phyloP scores from a whole-genome alignment of 2,329 filamentous ascomycete genomes.

The Alternaria tenuissima region DNA sequence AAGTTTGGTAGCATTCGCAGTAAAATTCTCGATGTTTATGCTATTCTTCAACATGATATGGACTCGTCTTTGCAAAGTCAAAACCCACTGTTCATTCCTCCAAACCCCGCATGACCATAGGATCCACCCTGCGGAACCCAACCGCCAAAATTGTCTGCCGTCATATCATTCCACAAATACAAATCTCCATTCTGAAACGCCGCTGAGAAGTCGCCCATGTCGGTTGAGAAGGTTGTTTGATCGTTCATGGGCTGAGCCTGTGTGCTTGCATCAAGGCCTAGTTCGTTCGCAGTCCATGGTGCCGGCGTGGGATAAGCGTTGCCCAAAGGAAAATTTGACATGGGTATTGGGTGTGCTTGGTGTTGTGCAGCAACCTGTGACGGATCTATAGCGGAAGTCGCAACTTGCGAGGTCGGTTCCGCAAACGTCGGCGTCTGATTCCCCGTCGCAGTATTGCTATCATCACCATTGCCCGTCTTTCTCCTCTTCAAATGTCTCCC shows the following conservation, averaged over 20 bases:
- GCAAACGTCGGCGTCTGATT: constrained; percentile 18
- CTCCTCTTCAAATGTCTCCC: constrained; percentile 36
- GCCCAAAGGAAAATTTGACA: constrained; percentile 20
- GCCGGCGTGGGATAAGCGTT: constrained; percentile 18
- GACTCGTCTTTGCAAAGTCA: neutral
- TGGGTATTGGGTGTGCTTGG: neutral
- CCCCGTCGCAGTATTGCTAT: neutral
- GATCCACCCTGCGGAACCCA: constrained; percentile 42
- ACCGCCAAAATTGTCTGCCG: constrained; percentile 40
- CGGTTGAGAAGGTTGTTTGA: constrained; percentile 27
- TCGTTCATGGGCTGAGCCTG: constrained; percentile 13
- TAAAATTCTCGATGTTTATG: neutral
- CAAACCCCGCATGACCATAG: constrained; percentile 40
- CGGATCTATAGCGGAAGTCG: neutral
- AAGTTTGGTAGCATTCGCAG: neutral
- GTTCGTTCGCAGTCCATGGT: constrained; percentile 13
- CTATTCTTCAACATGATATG: neutral
- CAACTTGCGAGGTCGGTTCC: neutral
- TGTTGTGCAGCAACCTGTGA: neutral
- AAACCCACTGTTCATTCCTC: constrained; percentile 29
- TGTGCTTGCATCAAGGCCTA: constrained; percentile 8
- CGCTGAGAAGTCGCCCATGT: constrained; percentile 44
- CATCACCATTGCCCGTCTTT: constrained; percentile 14
- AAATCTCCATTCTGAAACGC: constrained; percentile 49
- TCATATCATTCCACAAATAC: constrained; percentile 49